phyloP scores from a whole-genome alignment of 345 rosid species.

The Brassica juncea region DNA sequence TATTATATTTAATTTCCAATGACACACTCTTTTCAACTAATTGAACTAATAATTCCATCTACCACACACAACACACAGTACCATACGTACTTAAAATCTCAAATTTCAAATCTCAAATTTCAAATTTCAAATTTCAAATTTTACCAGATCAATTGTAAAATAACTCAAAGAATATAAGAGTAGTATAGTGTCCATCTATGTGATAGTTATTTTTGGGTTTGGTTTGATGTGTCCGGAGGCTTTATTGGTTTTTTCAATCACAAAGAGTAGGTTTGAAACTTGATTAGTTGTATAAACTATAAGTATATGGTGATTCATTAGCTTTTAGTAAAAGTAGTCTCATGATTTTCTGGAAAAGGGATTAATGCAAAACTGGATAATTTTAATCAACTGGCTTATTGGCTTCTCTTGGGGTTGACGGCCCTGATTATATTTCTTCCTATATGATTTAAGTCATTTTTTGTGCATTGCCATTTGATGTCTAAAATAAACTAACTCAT shows the following conservation, averaged over 20 bases:
- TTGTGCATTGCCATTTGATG: background rate
- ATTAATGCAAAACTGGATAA: background rate
- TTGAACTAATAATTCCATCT: constrained; percentile 19
- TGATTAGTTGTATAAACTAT: background rate
- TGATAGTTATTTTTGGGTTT: background rate
- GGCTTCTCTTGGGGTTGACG: background rate
- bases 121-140: background rate
- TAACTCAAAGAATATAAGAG: background rate
- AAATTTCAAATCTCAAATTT: no score
- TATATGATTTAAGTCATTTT: background rate
- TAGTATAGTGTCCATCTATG: background rate
- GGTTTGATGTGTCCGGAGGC: background rate
- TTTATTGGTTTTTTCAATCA: background rate
- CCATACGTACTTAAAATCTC: background rate
- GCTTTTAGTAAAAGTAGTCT: background rate
- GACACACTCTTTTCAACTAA: constrained; percentile 17
- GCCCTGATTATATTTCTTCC: background rate
- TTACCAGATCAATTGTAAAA: background rate
- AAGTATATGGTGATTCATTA: background rate
- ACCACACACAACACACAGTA: no score
- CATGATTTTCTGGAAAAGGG: background rate
- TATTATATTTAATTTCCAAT: background rate
- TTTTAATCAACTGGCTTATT: background rate
- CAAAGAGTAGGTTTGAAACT: background rate
- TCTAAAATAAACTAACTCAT: background rate